Evolutionary conservation across 1,284 basidiomycete species (phyloP).

Genomic region (Cryptococcus maquisensis): DNA sequence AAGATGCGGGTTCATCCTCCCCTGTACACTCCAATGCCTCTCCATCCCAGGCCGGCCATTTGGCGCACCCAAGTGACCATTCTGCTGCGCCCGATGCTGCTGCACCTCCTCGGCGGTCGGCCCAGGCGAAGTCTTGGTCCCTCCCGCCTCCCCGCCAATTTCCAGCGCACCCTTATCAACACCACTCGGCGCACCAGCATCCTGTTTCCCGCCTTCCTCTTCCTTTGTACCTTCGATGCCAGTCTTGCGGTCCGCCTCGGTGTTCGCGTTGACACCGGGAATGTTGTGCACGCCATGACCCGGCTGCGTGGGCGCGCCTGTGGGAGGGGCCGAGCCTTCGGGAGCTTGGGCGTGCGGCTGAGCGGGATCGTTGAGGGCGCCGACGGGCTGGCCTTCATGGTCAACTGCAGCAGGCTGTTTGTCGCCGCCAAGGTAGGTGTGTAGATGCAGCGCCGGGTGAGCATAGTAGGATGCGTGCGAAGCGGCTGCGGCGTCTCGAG

Average conservation of each 20-base stretch:
- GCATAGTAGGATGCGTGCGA: constrained; percentile 43
- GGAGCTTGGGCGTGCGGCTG: constrained; percentile 4
- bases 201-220: constrained; percentile 34
- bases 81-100: constrained; percentile 7
- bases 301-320: background rate
- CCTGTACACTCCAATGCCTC: constrained; percentile 29
- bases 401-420: constrained; percentile 7
- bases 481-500: constrained; percentile 36
- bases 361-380: constrained; percentile 29
- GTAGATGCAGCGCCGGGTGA: constrained; percentile 36
- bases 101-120: constrained; percentile 26
- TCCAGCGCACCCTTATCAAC: constrained; percentile 34
- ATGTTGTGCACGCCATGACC: constrained; percentile 1
- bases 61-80: background rate
- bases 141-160: constrained; percentile 33
- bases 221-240: constrained; percentile 26
- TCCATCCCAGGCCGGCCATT: constrained; percentile 13
- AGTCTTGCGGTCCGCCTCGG: constrained; percentile 11
- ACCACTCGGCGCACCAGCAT: constrained; percentile 30
- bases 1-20: constrained; percentile 49
- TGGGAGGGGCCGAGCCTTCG: background rate
- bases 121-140: constrained; percentile 32
- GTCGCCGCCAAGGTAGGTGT: constrained; percentile 24
- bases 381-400: constrained; percentile 19
- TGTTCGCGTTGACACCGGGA: constrained; percentile 11